Base-by-base conservation (phyloP, 1,284 basidiomycete species). In the Moesziomyces sp. region DNA sequence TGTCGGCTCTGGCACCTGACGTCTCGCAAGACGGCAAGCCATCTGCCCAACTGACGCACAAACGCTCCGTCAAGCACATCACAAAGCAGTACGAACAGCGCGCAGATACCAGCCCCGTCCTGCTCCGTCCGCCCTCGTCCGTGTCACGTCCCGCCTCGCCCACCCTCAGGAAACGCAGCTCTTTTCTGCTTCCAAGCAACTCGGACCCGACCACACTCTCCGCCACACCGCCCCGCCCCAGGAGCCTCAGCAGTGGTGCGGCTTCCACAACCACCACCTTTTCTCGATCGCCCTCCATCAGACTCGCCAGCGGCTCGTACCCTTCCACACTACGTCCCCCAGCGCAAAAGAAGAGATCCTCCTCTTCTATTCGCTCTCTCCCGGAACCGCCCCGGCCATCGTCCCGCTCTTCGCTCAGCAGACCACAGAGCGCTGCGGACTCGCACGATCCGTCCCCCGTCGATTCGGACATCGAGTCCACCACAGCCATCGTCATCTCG, bases 21-120 rank as follows among this genome's bases (percentile, higher is more conserved):
- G 16, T 30, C 43, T n/a, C 40, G 47, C 24, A 59, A 50, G n/a
- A 26, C 24, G 10, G 10, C 9, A 35, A 58, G 14, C 45, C 13
- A 13, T 11, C 56, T 6, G 53, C 66, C n/a, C 28, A 42, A n/a
- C 58, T 74, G 2, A 42, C 46, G 0, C 66, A 65, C 56, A 69
- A 69, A 54, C 71, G 61, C 10, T 74, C 71, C 13, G 71, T 74
- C 62, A 64, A 55, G 45, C 60, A 60, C 35, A 72, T 73, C 65
- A 61, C 58, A 8, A 40, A 60, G 45, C 53, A 72, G 38, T 62
- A 61, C 59, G 74, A 71, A 35, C 19, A 40, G 19, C 58, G 55
- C n/a, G 42, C 26, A n/a, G 61, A 61, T 23, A 49, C 26, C n/a
- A 8, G 49, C 8, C 46, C 58, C 1, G 9, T 35, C 18, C 40